phyloP scores from a whole-genome alignment of 176 grass and related monocot genomes.

The Musa acuminata region DNA sequence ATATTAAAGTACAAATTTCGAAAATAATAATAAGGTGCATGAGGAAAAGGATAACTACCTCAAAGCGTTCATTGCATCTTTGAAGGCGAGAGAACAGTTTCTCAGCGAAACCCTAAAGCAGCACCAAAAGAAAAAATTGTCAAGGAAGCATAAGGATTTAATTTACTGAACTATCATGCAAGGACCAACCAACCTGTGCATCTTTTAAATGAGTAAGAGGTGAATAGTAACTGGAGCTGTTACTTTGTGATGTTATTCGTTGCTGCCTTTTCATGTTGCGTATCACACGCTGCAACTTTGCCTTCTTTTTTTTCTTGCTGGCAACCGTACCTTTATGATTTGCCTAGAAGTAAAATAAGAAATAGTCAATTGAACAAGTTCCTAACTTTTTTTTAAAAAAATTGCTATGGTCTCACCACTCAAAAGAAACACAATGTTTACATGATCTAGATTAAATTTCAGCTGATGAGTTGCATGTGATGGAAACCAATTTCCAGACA shows the following conservation, averaged over 20 bases:
- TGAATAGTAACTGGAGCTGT: conserved; percentile 69
- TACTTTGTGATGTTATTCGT: conserved; percentile 45
- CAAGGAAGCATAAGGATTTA: background rate
- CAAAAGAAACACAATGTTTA: too few relatives aligned
- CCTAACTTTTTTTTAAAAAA: too few relatives aligned
- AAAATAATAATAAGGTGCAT: background rate
- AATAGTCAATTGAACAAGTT: background rate
- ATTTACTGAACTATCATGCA: background rate
- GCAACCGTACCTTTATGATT: conserved; percentile 70
- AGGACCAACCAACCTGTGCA: conserved; percentile 47
- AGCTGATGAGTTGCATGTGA: too few relatives aligned
- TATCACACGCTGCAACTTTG: conserved; percentile 76
- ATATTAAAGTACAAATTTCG: background rate
- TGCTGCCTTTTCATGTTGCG: conserved; percentile 96
- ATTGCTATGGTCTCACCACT: too few relatives aligned
- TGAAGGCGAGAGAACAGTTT: conserved; percentile 84
- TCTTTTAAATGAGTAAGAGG: conserved; percentile 81
- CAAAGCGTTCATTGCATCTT: conserved; percentile 88
- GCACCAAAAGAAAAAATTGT: conserved; percentile 7
- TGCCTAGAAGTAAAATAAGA: conserved; percentile 38
- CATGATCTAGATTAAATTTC: background rate
- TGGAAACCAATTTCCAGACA: too few relatives aligned
- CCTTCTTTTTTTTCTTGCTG: conserved; percentile 99
- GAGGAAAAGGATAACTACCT: conserved; percentile 34
- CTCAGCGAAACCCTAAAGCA: conserved; percentile 70